Base-by-base conservation (phyloP, 495 filamentous ascomycete genomes). In the Cudoniella acicularis region DNA sequence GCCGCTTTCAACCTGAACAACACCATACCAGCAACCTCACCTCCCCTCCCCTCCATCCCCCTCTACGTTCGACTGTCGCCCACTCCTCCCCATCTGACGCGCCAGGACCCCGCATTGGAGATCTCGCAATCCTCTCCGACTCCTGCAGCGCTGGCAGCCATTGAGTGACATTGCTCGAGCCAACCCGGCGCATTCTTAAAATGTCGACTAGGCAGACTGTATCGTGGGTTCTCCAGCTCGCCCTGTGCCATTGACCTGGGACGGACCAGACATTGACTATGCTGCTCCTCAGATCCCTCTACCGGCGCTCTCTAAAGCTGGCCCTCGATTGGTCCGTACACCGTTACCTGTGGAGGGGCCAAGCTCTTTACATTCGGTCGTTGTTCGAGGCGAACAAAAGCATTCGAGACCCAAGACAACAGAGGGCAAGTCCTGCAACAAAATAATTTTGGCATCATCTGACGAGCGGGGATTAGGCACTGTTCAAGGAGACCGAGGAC, bases 281-380 rank as follows among this genome's bases (percentile, higher is more conserved):
- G 49, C 24, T 26, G 18, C 18, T 51, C 9, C 26, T 10, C 69
- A 98, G 95, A 59, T 92, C 89, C 30, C 87, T 99, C 45, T 98
- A 99, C 73, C 87, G 94, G 61, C 90, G 91, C 58, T 90, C 89
- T 18, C 75, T 98, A 67, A 98, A 96, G 81, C 84, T 95, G 57
- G 81, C 94, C 16, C 88, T 97, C 63, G 91, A 95, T 77, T 99
- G 94, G 95, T 79, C 89, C 56, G 89, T 97, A 59, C 89, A 96
- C 64, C 84, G 95, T 56, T 81, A 87, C 62, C 73, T 96, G 62
- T 99, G 95, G 92, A 85, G 95, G 60, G 89, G 92, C 54, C 93
- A 97, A 71, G 94, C 95, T 17, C 76, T 97, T 60, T 98, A 99
- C 70, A 94, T 99, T 62, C 87, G 94, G 64, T 91, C 89, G 17